Base-by-base conservation (phyloP, 495 filamentous ascomycete species). In the Aspergillus cristatus region DNA sequence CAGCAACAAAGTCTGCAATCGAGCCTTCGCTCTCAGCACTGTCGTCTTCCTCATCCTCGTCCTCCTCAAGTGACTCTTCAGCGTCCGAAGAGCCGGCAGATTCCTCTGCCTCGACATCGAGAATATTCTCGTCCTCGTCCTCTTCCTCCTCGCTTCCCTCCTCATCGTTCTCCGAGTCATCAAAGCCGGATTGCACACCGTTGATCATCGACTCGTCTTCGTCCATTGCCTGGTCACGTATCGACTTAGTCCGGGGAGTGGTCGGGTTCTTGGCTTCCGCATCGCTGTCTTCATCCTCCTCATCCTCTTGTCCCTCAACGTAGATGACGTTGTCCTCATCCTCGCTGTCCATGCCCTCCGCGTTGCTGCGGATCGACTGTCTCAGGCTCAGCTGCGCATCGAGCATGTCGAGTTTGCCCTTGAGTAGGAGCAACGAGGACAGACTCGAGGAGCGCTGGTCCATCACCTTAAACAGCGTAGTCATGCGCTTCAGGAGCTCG, bases 341-440 rank as follows among this genome's bases (percentile, higher is more conserved):
- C 1, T 82, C 83, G 24, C 78, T 79, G 61, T 42, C 76, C 68
- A 48, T 70, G 43, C 34, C 61, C 22, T 68, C 70, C n/a, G 52
- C 59, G 18, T 61, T 59, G 12, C 59, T 56, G 45, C 58, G 62
- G 53, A 85, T 71, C 13, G 67, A 70, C 40, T 78, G 77, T 18
- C 91, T 70, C 43, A 94, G 60, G 43, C 86, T 76, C 39, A 95
- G 74, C 58, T 98, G 91, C 8, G 86, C 80, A 39, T 86, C 76
- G 32, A 94, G 65, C 77, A 96, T 81, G 53, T 96, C 90, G 7
- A 96, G 72, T 54, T 91, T 89, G 11, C 89, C 89, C 64, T 94
- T 93, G 17, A 98, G 70, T n/a, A 84, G 68, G 15, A 96, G 68
- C 24, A 98, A 64, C 30, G 80, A 82, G 16, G 83, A 76, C n/a